Evolutionary conservation across 495 filamentous ascomycete species (phyloP).

Genomic region (Neurospora sp.): DNA sequence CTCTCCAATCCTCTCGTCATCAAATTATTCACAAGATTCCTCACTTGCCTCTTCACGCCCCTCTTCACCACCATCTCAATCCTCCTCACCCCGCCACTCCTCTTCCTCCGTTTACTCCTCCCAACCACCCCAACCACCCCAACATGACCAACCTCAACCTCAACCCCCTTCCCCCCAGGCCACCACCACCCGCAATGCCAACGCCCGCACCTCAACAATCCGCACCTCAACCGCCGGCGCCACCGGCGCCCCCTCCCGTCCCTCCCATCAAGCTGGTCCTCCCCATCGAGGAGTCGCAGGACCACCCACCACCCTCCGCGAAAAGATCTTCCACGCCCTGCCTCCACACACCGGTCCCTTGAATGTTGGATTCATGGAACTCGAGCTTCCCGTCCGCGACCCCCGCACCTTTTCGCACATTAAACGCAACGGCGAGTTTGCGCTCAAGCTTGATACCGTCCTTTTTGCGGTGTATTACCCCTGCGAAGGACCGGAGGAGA

Average conservation of each 20-base stretch:
- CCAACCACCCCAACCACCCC: background rate
- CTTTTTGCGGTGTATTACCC: constrained; percentile 61
- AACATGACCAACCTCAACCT: background rate
- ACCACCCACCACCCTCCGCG: constrained; percentile 19
- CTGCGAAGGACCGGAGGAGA: constrained; percentile 19
- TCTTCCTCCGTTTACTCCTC: background rate
- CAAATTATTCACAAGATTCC: background rate
- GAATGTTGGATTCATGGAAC: constrained; percentile 51
- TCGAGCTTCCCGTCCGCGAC: constrained; percentile 50
- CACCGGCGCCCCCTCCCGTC: background rate
- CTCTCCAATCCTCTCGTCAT: background rate
- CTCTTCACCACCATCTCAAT: background rate
- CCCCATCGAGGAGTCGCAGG: background rate
- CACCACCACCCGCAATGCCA: background rate
- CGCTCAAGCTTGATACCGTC: constrained; percentile 46
- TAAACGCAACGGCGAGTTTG: constrained; percentile 28
- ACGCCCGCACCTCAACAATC: background rate
- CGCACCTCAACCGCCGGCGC: background rate
- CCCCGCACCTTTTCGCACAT: constrained; percentile 32
- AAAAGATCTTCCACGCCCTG: constrained; percentile 41
- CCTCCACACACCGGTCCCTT: constrained; percentile 53
- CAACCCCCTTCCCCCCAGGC: background rate
- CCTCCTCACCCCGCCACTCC: background rate
- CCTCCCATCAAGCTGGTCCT: background rate
- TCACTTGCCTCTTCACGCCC: background rate